Conservation (phyloP, 2,329 filamentous ascomycete genomes). For the Hypoxylon sp. region DNA sequence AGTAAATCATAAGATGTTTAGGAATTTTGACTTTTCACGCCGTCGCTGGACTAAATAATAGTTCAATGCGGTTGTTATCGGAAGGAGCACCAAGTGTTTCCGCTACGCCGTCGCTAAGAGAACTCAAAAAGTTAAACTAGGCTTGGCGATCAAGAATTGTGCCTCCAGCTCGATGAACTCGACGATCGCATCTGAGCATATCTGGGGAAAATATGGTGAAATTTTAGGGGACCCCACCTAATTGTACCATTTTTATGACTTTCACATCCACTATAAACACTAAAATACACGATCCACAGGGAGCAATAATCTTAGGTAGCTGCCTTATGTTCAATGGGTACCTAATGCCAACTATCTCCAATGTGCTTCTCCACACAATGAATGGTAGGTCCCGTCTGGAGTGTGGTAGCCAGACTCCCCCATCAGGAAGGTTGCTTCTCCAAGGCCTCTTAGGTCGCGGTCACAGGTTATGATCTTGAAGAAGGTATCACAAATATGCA, state of each 20-base stretch:
- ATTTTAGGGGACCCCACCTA: constrained; percentile 32
- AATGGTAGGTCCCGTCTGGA: constrained; percentile 31
- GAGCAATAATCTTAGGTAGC: constrained; percentile 8
- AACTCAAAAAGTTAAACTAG: neutral
- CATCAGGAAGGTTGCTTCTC: constrained; percentile 32
- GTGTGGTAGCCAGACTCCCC: constrained; percentile 14
- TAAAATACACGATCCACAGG: constrained; percentile 24
- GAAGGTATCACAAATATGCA: constrained; percentile 20
- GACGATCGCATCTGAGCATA: constrained; percentile 41
- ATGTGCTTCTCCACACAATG: constrained; percentile 28
- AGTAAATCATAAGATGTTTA: constrained; percentile 8
- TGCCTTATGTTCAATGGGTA: constrained; percentile 16
- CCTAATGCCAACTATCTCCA: constrained; percentile 29
- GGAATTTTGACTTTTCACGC: neutral
- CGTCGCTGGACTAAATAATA: constrained; percentile 12
- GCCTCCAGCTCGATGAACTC: constrained; percentile 29
- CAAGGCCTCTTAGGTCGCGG: constrained; percentile 7
- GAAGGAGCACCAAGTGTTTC: constrained; percentile 24
- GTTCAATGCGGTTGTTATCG: constrained; percentile 1
- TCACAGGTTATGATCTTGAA: constrained; percentile 4
- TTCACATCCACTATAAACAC: constrained; percentile 8
- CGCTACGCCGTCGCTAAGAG: constrained; percentile 19
- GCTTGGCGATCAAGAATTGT: constrained; percentile 40
- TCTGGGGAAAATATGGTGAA: constrained; percentile 41
- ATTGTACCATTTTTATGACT: constrained; percentile 19